Evolutionary conservation across 1,284 basidiomycete species (phyloP).

Genomic region (Baeospora myosura): DNA sequence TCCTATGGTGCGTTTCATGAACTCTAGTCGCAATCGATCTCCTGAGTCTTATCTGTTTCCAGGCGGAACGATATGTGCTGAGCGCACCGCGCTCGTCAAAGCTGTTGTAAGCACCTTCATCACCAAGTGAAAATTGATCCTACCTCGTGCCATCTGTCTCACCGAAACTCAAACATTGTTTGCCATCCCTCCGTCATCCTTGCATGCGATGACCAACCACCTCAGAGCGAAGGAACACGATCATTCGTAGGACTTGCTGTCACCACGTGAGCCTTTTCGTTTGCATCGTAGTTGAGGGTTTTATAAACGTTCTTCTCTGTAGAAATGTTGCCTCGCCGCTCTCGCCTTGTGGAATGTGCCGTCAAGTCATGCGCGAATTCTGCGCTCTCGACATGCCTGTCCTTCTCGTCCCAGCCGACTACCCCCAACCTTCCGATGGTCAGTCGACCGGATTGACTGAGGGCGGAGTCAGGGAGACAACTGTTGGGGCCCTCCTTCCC

Average conservation of each 20-base stretch:
- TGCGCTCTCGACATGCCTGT: constrained; percentile 58
- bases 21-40: not conserved
- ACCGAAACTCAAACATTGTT: too few relatives aligned
- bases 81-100: constrained; percentile 67
- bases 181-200: too few relatives aligned
- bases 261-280: constrained; percentile 35
- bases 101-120: constrained; percentile 43
- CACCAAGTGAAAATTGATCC: too few relatives aligned
- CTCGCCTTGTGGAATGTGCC: constrained; percentile 75
- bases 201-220: too few relatives aligned
- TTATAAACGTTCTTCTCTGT: constrained; percentile 1
- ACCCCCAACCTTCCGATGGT: constrained; percentile 21
- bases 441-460: not conserved
- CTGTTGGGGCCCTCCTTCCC: constrained; percentile 73
- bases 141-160: too few relatives aligned
- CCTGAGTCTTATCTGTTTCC: not conserved
- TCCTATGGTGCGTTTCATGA: constrained; percentile 56
- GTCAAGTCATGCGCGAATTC: constrained; percentile 77
- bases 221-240: constrained; percentile 52
- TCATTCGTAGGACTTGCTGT: constrained; percentile 56
- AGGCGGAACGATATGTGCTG: constrained; percentile 66
- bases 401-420: constrained; percentile 54
- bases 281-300: constrained; percentile 1
- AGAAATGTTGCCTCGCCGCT: constrained; percentile 53
- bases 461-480: constrained; percentile 43